A percentile compares a stretch with the other conserved stretches of the same genome.
These are phyloP conservation scores for Ceratonia siliqua DNA, from an alignment of 306 rosid genomes.

Conservation along the genomic window DNA sequence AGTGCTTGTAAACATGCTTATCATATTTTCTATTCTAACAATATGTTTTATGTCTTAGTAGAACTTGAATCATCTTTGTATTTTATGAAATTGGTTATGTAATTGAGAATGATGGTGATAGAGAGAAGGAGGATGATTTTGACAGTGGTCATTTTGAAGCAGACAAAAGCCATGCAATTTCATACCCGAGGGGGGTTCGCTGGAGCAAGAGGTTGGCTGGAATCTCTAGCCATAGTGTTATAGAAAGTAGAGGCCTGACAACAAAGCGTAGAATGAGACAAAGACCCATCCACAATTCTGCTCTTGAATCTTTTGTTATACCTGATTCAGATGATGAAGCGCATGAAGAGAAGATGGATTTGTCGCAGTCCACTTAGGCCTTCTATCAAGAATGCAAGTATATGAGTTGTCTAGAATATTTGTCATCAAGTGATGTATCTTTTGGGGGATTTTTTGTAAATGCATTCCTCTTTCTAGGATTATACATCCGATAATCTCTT, in stretches of 20 bases:
- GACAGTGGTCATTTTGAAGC: conserved; percentile 38
- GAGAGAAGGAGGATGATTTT: conserved; percentile 23
- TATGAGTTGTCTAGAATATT: background rate
- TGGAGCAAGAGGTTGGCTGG: conserved; percentile 53
- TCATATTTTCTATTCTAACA: background rate
- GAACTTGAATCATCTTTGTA: background rate
- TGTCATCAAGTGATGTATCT: background rate
- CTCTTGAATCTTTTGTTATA: conserved; percentile 47
- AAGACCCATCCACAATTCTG: conserved; percentile 77
- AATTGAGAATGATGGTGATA: conserved; percentile 29
- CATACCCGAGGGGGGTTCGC: conserved; percentile 43
- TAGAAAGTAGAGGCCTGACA: conserved; percentile 52
- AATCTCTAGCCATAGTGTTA: conserved; percentile 36
- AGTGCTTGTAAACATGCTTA: background rate
- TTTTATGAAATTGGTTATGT: conserved; percentile 36
- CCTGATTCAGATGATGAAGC: conserved; percentile 62
- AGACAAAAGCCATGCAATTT: conserved; percentile 35
- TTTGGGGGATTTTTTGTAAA: background rate
- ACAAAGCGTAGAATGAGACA: conserved; percentile 74
- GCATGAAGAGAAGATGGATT: conserved; percentile 20
- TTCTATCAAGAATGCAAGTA: background rate
- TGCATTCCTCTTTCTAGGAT: background rate
- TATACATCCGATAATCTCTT: background rate
- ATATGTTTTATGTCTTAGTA: background rate
- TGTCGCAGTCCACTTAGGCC: conserved; percentile 21